Evolutionary conservation across 768 basidiomycete genomes (phyloP).

Genomic region (Mycena leptocephala): DNA sequence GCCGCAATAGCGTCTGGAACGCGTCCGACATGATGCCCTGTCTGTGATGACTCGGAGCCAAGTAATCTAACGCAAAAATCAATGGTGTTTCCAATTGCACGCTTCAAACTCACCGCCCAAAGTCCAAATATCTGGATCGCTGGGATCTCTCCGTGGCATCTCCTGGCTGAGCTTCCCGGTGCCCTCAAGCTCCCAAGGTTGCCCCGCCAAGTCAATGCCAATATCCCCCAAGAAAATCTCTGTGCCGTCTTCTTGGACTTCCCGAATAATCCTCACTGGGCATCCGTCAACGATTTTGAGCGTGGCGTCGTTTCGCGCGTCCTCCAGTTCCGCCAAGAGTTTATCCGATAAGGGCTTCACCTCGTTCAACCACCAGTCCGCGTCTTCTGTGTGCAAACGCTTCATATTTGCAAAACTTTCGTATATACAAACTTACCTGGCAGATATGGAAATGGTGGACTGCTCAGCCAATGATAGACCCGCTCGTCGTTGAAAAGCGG

Average conservation of each 20-base stretch:
- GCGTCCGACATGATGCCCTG: slow-evolving; percentile 84
- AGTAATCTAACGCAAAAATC: slow-evolving; percentile 63
- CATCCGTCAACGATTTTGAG: slow-evolving; percentile 58
- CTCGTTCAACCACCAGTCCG: slow-evolving; percentile 45
- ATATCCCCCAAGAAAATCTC: slow-evolving; percentile 71
- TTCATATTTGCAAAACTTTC: not conserved
- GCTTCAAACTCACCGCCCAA: slow-evolving; percentile 65
- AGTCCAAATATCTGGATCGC: slow-evolving; percentile 75
- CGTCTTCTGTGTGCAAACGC: slow-evolving; percentile 52
- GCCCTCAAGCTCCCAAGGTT: slow-evolving; percentile 48
- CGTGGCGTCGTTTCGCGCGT: slow-evolving; percentile 30
- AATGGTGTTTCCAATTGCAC: not conserved
- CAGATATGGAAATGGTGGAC: slow-evolving; percentile 71
- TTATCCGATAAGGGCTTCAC: slow-evolving; percentile 48
- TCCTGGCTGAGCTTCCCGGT: slow-evolving; percentile 55
- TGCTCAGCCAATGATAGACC: slow-evolving; percentile 62
- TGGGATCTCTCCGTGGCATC: slow-evolving; percentile 48
- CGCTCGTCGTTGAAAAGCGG: slow-evolving; percentile 65
- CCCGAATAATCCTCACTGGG: slow-evolving; percentile 69
- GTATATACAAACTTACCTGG: slow-evolving; percentile 41
- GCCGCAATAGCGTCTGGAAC: slow-evolving; percentile 65
- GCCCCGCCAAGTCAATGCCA: slow-evolving; percentile 44
- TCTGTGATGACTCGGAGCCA: slow-evolving; percentile 75
- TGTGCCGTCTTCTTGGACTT: slow-evolving; percentile 70
- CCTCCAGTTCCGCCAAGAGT: slow-evolving; percentile 41